phyloP scores from a whole-genome alignment of 2,329 filamentous ascomycete species.

The Pseudodiploospora longispora region DNA sequence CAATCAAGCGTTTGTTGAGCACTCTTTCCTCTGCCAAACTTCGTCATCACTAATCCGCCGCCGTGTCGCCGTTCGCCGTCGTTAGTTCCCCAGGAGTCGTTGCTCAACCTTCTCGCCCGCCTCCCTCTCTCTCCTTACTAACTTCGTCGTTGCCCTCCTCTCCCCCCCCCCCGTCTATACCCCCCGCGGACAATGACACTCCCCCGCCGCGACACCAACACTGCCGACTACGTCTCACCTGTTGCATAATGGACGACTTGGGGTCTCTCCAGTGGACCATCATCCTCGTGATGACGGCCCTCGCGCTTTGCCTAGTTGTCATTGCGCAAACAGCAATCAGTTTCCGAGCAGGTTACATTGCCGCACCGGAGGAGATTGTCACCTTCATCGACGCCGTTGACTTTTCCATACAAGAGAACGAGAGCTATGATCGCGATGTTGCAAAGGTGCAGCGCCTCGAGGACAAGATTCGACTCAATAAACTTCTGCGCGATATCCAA shows the following conservation, averaged over 20 bases:
- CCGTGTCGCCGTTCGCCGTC: neutral
- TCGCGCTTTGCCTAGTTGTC: conserved; percentile 47
- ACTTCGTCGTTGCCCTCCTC: neutral
- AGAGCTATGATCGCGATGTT: conserved; percentile 54
- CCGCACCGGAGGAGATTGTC: conserved; percentile 49
- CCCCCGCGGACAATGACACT: neutral
- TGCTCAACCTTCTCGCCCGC: neutral
- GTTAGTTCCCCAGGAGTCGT: too few species aligned
- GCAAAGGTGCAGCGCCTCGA: conserved; percentile 49
- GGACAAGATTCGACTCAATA: conserved; percentile 52
- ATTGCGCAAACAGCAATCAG: conserved; percentile 42
- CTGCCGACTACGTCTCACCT: conserved; percentile 8
- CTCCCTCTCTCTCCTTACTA: neutral
- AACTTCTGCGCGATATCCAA: conserved; percentile 54
- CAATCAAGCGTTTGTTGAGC: too few species aligned
- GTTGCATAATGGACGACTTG: conserved; percentile 40
- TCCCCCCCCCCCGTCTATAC: neutral
- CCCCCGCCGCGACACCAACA: conserved; percentile 7
- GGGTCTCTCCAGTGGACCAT: conserved; percentile 48
- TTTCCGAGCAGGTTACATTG: conserved; percentile 48
- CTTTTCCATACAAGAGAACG: conserved; percentile 55
- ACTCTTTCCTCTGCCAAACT: neutral
- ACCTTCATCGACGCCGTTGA: conserved; percentile 53
- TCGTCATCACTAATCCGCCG: neutral
- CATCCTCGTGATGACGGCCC: conserved; percentile 49